Base-by-base conservation (phyloP, 345 rosid genomes). In the Murraya koenigii region DNA sequence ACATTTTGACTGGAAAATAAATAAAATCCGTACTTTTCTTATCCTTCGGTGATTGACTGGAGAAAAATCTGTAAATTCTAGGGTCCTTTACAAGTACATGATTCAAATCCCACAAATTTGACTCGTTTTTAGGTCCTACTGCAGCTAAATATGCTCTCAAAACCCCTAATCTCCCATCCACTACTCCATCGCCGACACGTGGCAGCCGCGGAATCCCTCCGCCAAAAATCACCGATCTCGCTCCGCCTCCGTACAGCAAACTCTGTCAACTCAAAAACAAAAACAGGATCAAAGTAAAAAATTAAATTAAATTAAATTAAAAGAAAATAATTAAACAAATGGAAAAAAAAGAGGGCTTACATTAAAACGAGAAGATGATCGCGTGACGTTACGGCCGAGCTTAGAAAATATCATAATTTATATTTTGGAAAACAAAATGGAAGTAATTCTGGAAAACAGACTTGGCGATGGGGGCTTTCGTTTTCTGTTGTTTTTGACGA, bases 81-180 rank as follows among this genome's bases (percentile, higher is more conserved):
- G 93, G 98, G 85, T 90, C n/a, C n/a, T n/a, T 89, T n/a, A 88
- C 90, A 61, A 93, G 87, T 79, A 87, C 80, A 55, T 72, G 82
- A 83, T 84, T 88, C 36, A 92, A 86, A 81, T 90, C 87, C 1
- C 87, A 85, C 14, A 86, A 69, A 36, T 66, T 38, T 15, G 75
- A 55, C 35, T 76, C 88, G 75, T 87, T 82, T 22, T 52, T 65
- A 77, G 86, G 74, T 65, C 87, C 88, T 56, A 87, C 71, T 19
- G 94, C 85, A 76, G 90, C 83, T 52, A 93, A 82, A 65, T 86
- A 90, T 20, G 87, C 83, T 81, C 92, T 92, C 49, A 89, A 39
- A 84, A 82, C 80, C 82, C 90, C 94, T 78, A 89, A 80, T 69
- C 85, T 87, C 5, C 81, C 85, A 66, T 66, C 81, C 22, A 17